Evolutionary conservation across 2,329 filamentous ascomycete genomes (phyloP).

Genomic region (Metarhizium guizhouense): DNA sequence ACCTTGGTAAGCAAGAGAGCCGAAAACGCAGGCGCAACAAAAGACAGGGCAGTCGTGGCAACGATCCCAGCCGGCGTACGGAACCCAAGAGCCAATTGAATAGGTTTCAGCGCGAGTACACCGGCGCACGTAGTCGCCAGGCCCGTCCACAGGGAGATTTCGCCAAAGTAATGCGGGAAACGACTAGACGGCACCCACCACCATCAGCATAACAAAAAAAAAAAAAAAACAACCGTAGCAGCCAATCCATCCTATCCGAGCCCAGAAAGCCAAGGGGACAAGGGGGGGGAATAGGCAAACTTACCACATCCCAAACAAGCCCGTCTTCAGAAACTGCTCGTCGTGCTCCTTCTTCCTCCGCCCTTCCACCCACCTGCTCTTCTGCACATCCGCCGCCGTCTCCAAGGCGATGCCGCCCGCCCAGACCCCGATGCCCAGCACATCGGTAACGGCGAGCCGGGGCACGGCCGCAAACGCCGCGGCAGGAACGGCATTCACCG

Average conservation of each 20-base stretch:
- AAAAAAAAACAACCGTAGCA: background rate
- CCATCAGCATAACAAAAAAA: background rate
- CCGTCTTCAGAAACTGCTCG: conserved; percentile 56
- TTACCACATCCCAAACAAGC: conserved; percentile 50
- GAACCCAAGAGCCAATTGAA: conserved; percentile 49
- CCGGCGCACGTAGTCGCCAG: conserved; percentile 52
- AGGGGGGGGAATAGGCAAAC: no score
- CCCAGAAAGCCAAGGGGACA: background rate
- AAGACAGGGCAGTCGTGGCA: conserved; percentile 34
- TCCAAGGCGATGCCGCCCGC: conserved; percentile 52
- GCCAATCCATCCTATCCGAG: no score
- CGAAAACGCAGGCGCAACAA: conserved; percentile 54
- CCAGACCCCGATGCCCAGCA: conserved; percentile 49
- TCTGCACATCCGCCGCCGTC: conserved; percentile 54
- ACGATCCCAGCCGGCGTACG: conserved; percentile 26
- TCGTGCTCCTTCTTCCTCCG: conserved; percentile 57
- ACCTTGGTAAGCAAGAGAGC: conserved; percentile 55
- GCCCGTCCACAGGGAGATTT: conserved; percentile 59
- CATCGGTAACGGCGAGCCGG: conserved; percentile 39
- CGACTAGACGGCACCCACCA: conserved; percentile 21
- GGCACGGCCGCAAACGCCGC: conserved; percentile 39
- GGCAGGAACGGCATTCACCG: conserved; percentile 52
- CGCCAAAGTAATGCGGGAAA: conserved; percentile 68
- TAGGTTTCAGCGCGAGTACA: conserved; percentile 42
- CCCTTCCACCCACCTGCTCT: conserved; percentile 49